Evolutionary conservation across 768 basidiomycete genomes (phyloP).

Genomic region (Leccinum aurantiacum): DNA sequence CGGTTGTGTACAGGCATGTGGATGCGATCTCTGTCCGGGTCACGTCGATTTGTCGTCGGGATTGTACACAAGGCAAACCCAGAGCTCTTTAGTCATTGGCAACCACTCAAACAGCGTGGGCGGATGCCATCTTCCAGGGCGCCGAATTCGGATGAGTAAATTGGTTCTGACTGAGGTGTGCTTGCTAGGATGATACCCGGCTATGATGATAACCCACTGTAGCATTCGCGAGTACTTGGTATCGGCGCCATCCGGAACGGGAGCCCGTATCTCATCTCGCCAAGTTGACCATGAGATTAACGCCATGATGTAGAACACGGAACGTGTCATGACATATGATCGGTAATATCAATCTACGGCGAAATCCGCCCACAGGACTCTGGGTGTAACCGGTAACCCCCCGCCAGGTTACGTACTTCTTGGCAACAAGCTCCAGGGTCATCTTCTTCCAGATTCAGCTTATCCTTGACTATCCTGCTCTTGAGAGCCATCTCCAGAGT

Average conservation of each 20-base stretch:
- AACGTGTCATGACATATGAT: neutral
- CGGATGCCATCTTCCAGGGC: neutral
- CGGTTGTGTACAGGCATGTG: constrained; percentile 55
- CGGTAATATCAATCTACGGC: neutral
- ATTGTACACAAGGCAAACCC: constrained; percentile 52
- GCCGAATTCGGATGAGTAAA: neutral
- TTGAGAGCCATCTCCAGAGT: neutral
- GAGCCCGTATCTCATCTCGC: neutral
- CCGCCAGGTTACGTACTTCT: neutral
- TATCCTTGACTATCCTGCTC: constrained; percentile 2
- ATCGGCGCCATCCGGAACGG: neutral
- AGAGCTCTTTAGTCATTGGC: constrained; percentile 39
- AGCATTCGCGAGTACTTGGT: neutral
- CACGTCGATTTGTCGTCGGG: constrained; percentile 57
- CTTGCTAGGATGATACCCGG: neutral
- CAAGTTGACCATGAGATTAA: neutral
- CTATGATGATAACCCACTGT: neutral
- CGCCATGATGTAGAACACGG: neutral
- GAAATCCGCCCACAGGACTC: neutral
- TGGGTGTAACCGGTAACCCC: neutral
- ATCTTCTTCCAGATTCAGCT: neutral
- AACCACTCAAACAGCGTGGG: neutral
- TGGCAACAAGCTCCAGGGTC: neutral
- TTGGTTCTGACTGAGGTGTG: neutral
- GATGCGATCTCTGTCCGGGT: constrained; percentile 43